Base-by-base conservation (phyloP, 2,329 filamentous ascomycete species). In the Fonsecaea pedrosoi region DNA sequence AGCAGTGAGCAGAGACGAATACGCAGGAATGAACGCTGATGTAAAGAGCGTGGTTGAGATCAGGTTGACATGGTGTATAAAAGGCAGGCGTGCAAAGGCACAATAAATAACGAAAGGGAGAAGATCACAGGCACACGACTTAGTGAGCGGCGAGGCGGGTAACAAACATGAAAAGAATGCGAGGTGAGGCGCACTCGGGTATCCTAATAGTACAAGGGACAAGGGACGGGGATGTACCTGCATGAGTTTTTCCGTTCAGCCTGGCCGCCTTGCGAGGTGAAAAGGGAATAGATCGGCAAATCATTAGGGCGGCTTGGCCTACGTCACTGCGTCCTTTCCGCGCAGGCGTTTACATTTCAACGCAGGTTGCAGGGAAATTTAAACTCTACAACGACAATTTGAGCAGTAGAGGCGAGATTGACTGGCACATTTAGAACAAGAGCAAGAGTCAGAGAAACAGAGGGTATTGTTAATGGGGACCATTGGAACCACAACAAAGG, bases 31-130 rank as follows among this genome's bases (percentile, higher is more conserved):
- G 53, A 3, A 30, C 1, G 18, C 18, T 13, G 25, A 7, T 34
- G 10, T 25, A 42, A 60, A n/a, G 48, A 60, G 40, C 5, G 54
- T 34, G 59, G 6, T 37, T 15, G 55, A 67, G 45, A 63, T 60
- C 50, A 38, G 25, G 21, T 25, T 13, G 35, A 61, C 59, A 61
- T 61, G n/a, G 40, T 48, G 62, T 48, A 53, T 59, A 21, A 9
- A 25, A 10, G 10, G 45, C 45, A 15, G 12, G 45, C 10, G 45
- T 50, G 45, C 45, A 10, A 50, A 18, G 6, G 21, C 45, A 50
- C 45, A 50, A 25, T 3, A 50, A 50, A 18, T 48, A 48, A 48
- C 21, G 42, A n/a, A 45, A 48, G 42, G 42, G 42, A 48, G 42
- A 48, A 48, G 42, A 25, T 48, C 7, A 12, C 45, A 50, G 45